phyloP scores from a whole-genome alignment of 495 filamentous ascomycete genomes.

The Saxophila tyrrhenica region DNA sequence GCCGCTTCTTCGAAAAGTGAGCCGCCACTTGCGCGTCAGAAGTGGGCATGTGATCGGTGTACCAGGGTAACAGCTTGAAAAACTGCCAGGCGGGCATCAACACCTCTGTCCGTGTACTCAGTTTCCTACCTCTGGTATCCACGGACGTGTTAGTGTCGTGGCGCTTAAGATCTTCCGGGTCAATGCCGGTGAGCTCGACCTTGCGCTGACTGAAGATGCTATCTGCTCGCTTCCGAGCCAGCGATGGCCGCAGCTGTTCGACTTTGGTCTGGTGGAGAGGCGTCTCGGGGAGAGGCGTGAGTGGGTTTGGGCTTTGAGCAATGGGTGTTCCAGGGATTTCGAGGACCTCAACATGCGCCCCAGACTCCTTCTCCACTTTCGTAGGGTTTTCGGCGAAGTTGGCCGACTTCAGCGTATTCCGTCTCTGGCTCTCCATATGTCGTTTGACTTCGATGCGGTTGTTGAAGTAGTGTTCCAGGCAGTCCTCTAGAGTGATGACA shows the following conservation, averaged over 20 bases:
- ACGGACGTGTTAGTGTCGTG: slow-evolving; percentile 10
- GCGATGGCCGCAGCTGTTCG: slow-evolving; percentile 17
- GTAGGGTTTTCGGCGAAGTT: slow-evolving; percentile 7
- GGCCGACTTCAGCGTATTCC: slow-evolving; percentile 44
- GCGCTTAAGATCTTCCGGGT: slow-evolving; percentile 30
- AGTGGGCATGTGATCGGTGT: slow-evolving; percentile 58
- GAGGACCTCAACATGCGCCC: slow-evolving; percentile 52
- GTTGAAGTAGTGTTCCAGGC: slow-evolving; percentile 89
- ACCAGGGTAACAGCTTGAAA: slow-evolving; percentile 50
- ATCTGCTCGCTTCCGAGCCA: slow-evolving; percentile 35
- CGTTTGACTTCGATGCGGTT: slow-evolving; percentile 83
- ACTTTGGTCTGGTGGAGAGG: background rate
- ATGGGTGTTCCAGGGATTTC: slow-evolving; percentile 41
- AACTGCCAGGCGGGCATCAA: slow-evolving; percentile 98
- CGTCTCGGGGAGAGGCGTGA: slow-evolving; percentile 24
- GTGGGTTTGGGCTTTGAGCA: slow-evolving; percentile 24
- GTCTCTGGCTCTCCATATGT: slow-evolving; percentile 47
- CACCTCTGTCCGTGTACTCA: slow-evolving; percentile 62
- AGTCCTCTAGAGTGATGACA: slow-evolving; percentile 70
- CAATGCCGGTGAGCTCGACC: slow-evolving; percentile 33
- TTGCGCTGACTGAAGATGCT: slow-evolving; percentile 56
- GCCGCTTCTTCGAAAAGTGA: slow-evolving; percentile 62
- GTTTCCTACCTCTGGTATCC: slow-evolving; percentile 26
- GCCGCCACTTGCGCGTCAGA: slow-evolving; percentile 59
- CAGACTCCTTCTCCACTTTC: slow-evolving; percentile 34